Base-by-base conservation (phyloP, 1,284 basidiomycete species). In the Peniophora sp. region DNA sequence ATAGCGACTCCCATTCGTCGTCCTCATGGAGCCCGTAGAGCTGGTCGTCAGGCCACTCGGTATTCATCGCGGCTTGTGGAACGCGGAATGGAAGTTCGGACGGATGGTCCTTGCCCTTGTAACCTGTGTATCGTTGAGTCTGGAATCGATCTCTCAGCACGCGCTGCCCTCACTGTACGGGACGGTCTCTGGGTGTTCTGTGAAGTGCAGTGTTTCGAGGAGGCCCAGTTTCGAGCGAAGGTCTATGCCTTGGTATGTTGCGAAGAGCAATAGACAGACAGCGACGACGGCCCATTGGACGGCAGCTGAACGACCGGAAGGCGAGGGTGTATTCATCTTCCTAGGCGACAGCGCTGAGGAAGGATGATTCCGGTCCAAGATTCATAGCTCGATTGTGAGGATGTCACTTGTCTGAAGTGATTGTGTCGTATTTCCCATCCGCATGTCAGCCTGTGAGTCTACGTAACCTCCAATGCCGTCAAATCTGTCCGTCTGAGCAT, bases 1-100 rank as follows among this genome's bases (percentile, higher is more conserved):
- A 68, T 57, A 67, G 66, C 15, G 68, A 53, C 62, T 65, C 70
- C 58, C 69, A 66, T 9, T 66, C 61, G 45, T 60, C 60, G 57
- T 70, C 68, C 50, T 63, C 57, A 51, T 57, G 56, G 3, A 59
- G 54, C 3, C 45, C 49, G 42, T 58, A 56, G 46, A 50, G 51
- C 3, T 52, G 42, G 10, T 23, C 50, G 24, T 46, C 55, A 36
- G 51, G 17, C 27, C 47, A 47, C 20, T 54, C 49, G 37, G 57
- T 50, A 8, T 50, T 49, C 44, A 57, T 54, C 2, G 43, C 52
- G 35, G 51, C 53, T 11, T 49, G 23, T 2, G 58, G 54, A 36
- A 60, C 51, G 12, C 32, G 17, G n/a, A 60, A 15, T 0, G 60
- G 58, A 11, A 60, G 53, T 24, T 59, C 55, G 8, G 54, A 32